Conservation (phyloP, 768 basidiomycete species). For the Tulasnella sp. region DNA sequence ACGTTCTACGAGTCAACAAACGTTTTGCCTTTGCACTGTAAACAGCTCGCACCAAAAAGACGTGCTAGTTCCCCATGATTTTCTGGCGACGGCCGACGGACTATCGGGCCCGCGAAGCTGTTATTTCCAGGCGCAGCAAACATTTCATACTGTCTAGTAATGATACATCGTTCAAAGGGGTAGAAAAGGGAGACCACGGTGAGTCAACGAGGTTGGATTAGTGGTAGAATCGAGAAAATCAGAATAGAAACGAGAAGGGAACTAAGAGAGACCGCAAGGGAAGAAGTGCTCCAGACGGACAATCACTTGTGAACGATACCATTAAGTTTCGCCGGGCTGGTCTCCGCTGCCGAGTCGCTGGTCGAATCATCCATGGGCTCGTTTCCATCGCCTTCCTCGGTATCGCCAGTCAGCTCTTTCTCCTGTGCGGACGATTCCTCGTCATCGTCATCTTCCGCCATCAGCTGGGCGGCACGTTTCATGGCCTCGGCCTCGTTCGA, state of each 20-base stretch:
- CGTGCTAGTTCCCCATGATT: background rate
- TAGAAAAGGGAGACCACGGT: background rate
- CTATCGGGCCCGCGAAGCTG: background rate
- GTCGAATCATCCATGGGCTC: slow-evolving; percentile 16
- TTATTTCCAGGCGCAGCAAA: background rate
- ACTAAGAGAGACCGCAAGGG: background rate
- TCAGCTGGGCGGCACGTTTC: slow-evolving; percentile 74
- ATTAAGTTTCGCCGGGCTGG: background rate
- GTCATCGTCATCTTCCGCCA: slow-evolving; percentile 65
- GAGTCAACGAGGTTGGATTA: background rate
- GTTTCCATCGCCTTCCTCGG: background rate
- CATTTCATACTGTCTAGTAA: slow-evolving; percentile 12
- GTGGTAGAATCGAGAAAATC: background rate
- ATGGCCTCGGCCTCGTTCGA: slow-evolving; percentile 92
- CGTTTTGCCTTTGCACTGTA: background rate
- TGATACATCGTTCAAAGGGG: slow-evolving; percentile 9
- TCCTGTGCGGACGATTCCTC: slow-evolving; percentile 39
- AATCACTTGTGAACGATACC: slow-evolving; percentile 11
- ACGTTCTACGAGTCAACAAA: slow-evolving; percentile 7
- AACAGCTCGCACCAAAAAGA: slow-evolving; percentile 10
- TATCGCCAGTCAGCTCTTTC: slow-evolving; percentile 27
- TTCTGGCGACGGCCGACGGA: background rate
- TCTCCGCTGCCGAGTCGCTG: slow-evolving; percentile 7
- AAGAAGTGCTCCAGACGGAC: background rate
- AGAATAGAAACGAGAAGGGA: background rate